Conservation (phyloP, 2,329 filamentous ascomycete species). For the Trichoderma endophyticum region DNA sequence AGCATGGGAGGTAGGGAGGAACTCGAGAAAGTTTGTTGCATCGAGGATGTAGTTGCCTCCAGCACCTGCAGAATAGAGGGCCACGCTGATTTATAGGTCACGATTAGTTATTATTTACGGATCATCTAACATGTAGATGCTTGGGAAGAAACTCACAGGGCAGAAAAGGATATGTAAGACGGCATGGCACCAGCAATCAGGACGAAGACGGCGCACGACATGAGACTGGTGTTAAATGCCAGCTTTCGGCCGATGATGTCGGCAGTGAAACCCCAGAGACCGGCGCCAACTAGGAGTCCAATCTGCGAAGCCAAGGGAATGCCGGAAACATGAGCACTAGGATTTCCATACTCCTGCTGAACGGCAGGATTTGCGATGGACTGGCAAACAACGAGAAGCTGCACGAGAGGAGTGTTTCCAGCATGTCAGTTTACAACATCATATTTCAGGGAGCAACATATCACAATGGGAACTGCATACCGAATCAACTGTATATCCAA, state of each 20-base stretch:
- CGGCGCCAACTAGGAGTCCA: constrained; percentile 18
- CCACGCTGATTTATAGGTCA: constrained; percentile 5
- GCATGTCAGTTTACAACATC: neutral
- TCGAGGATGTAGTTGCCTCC: constrained; percentile 21
- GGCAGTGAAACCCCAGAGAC: constrained; percentile 20
- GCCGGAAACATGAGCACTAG: constrained; percentile 13
- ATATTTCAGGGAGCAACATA: neutral
- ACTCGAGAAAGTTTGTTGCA: constrained; percentile 18
- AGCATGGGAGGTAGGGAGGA: constrained; percentile 14
- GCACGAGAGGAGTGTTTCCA: neutral
- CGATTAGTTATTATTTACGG: neutral
- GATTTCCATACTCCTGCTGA: constrained; percentile 17
- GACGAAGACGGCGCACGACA: constrained; percentile 19
- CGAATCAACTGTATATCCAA: constrained; percentile 17
- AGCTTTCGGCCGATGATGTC: constrained; percentile 20
- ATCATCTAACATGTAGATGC: neutral
- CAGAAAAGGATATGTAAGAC: constrained; percentile 16
- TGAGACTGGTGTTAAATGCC: constrained; percentile 18
- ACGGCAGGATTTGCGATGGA: constrained; percentile 16
- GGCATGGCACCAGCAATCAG: constrained; percentile 19
- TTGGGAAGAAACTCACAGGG: neutral
- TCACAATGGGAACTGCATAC: neutral
- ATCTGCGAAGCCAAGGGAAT: constrained; percentile 18
- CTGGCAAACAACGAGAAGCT: constrained; percentile 17
- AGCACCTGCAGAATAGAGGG: constrained; percentile 19